Conservation (phyloP, 805 yeast genomes). For the Metschnikowia rubicola region DNA sequence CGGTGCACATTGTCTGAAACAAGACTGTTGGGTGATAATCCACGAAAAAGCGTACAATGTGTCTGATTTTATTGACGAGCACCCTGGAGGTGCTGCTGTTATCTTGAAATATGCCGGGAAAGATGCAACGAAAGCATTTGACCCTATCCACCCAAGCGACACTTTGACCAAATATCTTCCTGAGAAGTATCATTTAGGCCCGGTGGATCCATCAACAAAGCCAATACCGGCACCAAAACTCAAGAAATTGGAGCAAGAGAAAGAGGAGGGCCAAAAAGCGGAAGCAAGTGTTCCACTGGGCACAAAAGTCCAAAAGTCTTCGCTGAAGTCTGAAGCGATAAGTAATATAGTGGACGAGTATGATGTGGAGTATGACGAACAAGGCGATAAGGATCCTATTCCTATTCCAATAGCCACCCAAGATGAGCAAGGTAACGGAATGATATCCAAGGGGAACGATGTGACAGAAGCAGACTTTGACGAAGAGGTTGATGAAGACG, state of each 20-base stretch:
- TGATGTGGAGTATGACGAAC: conserved; percentile 32
- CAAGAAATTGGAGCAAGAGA: neutral
- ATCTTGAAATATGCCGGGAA: conserved; percentile 50
- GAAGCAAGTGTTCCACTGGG: neutral
- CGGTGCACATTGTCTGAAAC: conserved; percentile 46
- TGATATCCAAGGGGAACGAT: neutral
- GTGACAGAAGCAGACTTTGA: neutral
- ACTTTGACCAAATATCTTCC: conserved; percentile 64
- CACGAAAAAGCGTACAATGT: conserved; percentile 79
- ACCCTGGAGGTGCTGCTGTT: conserved; percentile 60
- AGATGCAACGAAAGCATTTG: conserved; percentile 74
- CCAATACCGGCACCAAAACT: conserved; percentile 1
- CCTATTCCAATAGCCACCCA: conserved; percentile 15
- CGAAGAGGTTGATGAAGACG: conserved; percentile 25
- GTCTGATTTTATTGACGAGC: conserved; percentile 55
- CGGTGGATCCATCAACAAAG: conserved; percentile 24
- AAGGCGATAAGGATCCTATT: conserved; percentile 29
- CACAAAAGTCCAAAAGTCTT: neutral
- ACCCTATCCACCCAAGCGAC: conserved; percentile 90
- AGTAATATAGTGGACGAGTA: conserved; percentile 14
- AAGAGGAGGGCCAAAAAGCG: too few relatives aligned
- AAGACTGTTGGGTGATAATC: conserved; percentile 82
- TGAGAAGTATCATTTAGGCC: conserved; percentile 34
- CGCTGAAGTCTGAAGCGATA: neutral
- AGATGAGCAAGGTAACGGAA: neutral